A percentile compares a stretch with the other conserved stretches of the same genome.
phyloP scores from a whole-genome alignment of 495 filamentous ascomycete species.

The Bombardia bombarda region DNA sequence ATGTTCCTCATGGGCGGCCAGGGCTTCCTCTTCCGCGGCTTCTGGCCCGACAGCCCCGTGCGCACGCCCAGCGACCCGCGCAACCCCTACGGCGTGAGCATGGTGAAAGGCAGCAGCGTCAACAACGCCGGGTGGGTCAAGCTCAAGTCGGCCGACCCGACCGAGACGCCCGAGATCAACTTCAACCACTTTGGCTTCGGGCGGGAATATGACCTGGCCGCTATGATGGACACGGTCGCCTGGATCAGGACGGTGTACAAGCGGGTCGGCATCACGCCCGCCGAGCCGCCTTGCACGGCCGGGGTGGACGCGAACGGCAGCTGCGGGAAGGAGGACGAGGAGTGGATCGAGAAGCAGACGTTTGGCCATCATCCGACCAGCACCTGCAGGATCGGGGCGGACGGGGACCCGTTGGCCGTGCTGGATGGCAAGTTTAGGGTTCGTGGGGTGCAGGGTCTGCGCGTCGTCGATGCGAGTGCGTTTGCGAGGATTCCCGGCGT shows the following conservation, averaged over 20 bases:
- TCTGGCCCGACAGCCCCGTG: conserved; percentile 30
- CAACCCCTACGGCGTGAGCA: conserved; percentile 25
- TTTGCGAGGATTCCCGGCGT: conserved; percentile 43
- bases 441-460: conserved; percentile 29
- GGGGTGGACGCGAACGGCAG: conserved; percentile 16
- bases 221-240: conserved; percentile 30
- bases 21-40: conserved; percentile 30
- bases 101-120: conserved; percentile 25
- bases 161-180: conserved; percentile 31
- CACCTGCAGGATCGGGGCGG: conserved; percentile 33
- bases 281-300: conserved; percentile 25
- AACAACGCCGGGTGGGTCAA: conserved; percentile 30
- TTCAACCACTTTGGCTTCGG: conserved; percentile 26
- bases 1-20: conserved; percentile 33
- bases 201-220: conserved; percentile 21
- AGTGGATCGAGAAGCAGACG: conserved; percentile 33
- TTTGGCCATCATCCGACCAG: conserved; percentile 41
- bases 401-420: conserved; percentile 35
- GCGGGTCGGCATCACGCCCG: conserved; percentile 20
- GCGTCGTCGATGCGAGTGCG: conserved; percentile 41
- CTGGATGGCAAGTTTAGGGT: conserved; percentile 36
- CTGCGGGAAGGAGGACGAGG: conserved; percentile 26
- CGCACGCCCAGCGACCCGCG: conserved; percentile 17
- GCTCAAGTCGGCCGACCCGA: conserved; percentile 20
- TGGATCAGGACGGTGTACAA: conserved; percentile 24